Evolutionary conservation across 768 basidiomycete species (phyloP), one percentile per base, ranked within the genome.

Genomic region (Leucocoprinus leucothites): DNA sequence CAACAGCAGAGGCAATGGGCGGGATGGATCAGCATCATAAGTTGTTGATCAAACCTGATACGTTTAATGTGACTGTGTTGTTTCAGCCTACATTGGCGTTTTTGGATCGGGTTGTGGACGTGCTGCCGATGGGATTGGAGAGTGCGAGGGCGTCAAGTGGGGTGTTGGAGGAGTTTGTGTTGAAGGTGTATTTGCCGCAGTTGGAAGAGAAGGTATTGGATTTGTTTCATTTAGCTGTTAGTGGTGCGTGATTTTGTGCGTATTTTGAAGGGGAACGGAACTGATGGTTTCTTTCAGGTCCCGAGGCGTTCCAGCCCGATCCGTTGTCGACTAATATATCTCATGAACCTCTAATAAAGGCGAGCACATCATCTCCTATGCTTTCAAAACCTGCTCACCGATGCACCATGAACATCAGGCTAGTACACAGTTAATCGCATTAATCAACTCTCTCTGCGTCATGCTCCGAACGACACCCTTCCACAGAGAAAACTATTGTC

Each of bases 391-490:
- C 25, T 28, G 34, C 16, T 28, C 43, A 47, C 46, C 22, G 24
- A 47, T 22, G 11, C 31, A 40, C 11, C 48, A 31, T 34, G 48
- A 11, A 31, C 31, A 31, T 24, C 58, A 95, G 91, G 91, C 89
- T 19, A 85, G 82, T 64, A 90, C 87, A 3, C 85, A 92, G 60
- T 74, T 97, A 21, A 88, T 94, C 78, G 87, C 91, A 1, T 72
- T 98, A 42, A 88, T 96, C 64, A 95, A 95, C 63, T 95, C 91
- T 1, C 74, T 98, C 4, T 96, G 94, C 63, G 79, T 84, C 7
- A 96, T 98, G 93, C 82, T 97, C 18, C 81, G 85, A 54, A 87
- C 85, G 4, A 94, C 91, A 16, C 94, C 95, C 0, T 98, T 98
- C 72, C 96, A 98, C 65, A 81, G 87, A 57, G 96, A 98, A 69